A percentile compares a stretch with the other conserved stretches of the same genome.
phyloP scores from a whole-genome alignment of 2,329 filamentous ascomycete genomes.

The Pseudogymnoascus sp. region DNA sequence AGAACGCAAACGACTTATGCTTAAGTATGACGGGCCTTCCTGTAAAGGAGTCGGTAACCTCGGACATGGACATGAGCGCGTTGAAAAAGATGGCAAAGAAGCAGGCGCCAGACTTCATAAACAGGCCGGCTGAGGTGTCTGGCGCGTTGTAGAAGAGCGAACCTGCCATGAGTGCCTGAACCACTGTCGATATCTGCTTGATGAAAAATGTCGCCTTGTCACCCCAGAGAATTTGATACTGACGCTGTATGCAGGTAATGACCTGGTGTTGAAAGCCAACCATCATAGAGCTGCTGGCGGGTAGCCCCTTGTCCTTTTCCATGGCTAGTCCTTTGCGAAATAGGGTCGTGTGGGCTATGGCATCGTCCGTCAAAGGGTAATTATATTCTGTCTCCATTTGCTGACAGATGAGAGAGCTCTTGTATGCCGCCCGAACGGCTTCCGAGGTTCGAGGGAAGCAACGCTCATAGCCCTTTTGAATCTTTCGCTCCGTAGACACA shows the following conservation, averaged over 20 bases:
- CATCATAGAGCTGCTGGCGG: constrained; percentile 45
- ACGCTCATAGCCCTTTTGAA: constrained; percentile 37
- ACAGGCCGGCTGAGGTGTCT: constrained; percentile 49
- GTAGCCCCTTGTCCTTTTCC: constrained; percentile 32
- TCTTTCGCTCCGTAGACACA: constrained; percentile 59
- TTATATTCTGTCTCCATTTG: constrained; percentile 49
- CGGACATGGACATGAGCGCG: constrained; percentile 54
- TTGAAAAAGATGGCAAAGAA: constrained; percentile 61
- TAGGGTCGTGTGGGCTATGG: constrained; percentile 23
- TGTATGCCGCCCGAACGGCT: constrained; percentile 42
- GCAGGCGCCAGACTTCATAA: constrained; percentile 55
- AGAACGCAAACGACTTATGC: constrained; percentile 50
- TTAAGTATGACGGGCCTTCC: constrained; percentile 53
- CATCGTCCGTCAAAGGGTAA: constrained; percentile 44
- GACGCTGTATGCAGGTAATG: constrained; percentile 47
- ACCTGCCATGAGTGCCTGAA: constrained; percentile 55
- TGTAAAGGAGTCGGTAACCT: constrained; percentile 56
- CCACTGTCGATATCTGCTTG: constrained; percentile 50
- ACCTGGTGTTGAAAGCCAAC: constrained; percentile 48
- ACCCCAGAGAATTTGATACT: constrained; percentile 59
- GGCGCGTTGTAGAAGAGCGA: constrained; percentile 62
- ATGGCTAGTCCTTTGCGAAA: constrained; percentile 26
- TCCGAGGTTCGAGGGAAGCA: constrained; percentile 40
- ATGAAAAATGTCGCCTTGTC: constrained; percentile 57
- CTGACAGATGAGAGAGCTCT: constrained; percentile 42